These are phyloP conservation scores for Yamadazyma akitaensis DNA, from an alignment of 805 yeast genomes.

Conservation along the genomic window DNA sequence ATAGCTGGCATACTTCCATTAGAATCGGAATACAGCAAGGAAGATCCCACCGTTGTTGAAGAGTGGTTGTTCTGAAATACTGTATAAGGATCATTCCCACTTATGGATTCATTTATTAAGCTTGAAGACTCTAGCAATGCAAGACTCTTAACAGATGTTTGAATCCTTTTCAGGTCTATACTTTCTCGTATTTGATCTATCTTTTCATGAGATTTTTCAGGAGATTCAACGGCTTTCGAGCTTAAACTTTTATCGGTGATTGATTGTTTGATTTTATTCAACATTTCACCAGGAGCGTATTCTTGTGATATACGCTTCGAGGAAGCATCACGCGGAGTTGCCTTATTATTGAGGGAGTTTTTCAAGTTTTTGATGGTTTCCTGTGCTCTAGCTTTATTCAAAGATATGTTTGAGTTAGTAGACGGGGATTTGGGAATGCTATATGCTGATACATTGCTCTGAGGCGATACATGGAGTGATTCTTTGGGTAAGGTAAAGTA, in stretches of 20 bases:
- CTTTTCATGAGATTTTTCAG: slow-evolving; percentile 17
- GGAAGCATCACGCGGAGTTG: slow-evolving; percentile 8
- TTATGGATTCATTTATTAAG: slow-evolving; percentile 7
- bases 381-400: slow-evolving; percentile 12
- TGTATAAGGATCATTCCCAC: not conserved
- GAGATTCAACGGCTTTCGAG: slow-evolving; percentile 16
- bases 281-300: slow-evolving; percentile 23
- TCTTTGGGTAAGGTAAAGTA: slow-evolving; percentile 6
- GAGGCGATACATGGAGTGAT: slow-evolving; percentile 1
- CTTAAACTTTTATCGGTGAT: slow-evolving; percentile 20
- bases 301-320: slow-evolving; percentile 10
- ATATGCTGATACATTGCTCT: not conserved
- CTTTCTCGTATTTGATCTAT: slow-evolving; percentile 29
- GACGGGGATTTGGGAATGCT: slow-evolving; percentile 9
- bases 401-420: slow-evolving; percentile 11
- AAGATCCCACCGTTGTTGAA: slow-evolving; percentile 8
- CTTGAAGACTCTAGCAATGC: slow-evolving; percentile 6
- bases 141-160: slow-evolving; percentile 11
- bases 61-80: slow-evolving; percentile 4
- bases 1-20: slow-evolving; percentile 9
- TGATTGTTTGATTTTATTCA: slow-evolving; percentile 22
- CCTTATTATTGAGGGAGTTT: slow-evolving; percentile 7
- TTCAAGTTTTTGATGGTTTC: slow-evolving; percentile 14
- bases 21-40: slow-evolving; percentile 6
- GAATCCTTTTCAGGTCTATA: slow-evolving; percentile 33